Percentiles rank a stretch among this genome's conserved stretches.
These are phyloP conservation scores for Avena atlantica DNA, from an alignment of 176 grass and related monocot species.

Conservation along the genomic window DNA sequence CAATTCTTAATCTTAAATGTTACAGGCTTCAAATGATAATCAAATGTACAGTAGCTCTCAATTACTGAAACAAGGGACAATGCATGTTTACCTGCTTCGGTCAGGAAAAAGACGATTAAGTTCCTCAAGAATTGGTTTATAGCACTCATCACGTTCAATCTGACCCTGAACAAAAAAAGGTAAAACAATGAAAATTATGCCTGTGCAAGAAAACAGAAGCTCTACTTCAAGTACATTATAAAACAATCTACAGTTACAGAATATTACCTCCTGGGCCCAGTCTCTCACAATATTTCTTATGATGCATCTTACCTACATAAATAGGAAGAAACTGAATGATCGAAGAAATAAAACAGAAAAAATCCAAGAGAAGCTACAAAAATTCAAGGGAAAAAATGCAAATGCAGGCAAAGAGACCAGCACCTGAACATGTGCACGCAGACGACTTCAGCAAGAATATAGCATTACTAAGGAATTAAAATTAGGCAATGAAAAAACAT, in stretches of 20 bases:
- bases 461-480: background rate
- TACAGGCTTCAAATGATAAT: background rate
- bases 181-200: slow-evolving; percentile 37
- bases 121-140: slow-evolving; percentile 92
- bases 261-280: slow-evolving; percentile 91
- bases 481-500: background rate
- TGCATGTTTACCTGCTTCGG: slow-evolving; percentile 57
- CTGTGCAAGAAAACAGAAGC: background rate
- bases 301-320: slow-evolving; percentile 91
- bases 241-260: slow-evolving; percentile 17
- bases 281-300: slow-evolving; percentile 97
- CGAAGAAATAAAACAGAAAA: slow-evolving; percentile 17
- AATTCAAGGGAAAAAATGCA: slow-evolving; percentile 26
- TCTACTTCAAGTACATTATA: slow-evolving; percentile 20
- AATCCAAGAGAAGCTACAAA: background rate
- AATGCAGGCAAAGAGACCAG: slow-evolving; percentile 18
- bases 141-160: slow-evolving; percentile 93
- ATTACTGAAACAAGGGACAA: slow-evolving; percentile 31
- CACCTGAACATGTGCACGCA: background rate
- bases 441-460: slow-evolving; percentile 10
- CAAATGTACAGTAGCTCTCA: background rate
- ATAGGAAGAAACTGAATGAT: slow-evolving; percentile 31
- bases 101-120: slow-evolving; percentile 87
- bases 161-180: slow-evolving; percentile 65
- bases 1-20: background rate